Evolutionary conservation across 2,329 filamentous ascomycete genomes (phyloP).

Genomic region (Sarocladiaceae sp.): DNA sequence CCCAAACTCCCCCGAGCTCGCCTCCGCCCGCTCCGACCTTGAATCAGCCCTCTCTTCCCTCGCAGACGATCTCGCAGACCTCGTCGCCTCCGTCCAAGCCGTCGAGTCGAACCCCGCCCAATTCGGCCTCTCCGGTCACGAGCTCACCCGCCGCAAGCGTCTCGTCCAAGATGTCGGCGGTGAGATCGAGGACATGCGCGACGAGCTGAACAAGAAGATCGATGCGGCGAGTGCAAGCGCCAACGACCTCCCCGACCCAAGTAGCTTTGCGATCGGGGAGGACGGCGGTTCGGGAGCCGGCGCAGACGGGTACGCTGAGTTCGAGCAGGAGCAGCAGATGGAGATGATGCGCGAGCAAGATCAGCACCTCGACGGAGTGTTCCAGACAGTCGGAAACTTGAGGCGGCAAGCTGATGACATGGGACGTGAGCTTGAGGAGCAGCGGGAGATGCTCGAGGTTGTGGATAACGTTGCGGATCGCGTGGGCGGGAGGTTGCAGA

Average conservation of each 20-base stretch:
- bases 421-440: slow-evolving; percentile 93
- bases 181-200: slow-evolving; percentile 84
- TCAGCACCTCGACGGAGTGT: slow-evolving; percentile 84
- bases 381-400: slow-evolving; percentile 85
- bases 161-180: slow-evolving; percentile 84
- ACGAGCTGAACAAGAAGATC: slow-evolving; percentile 59
- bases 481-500: slow-evolving; percentile 78
- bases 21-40: slow-evolving; percentile 68
- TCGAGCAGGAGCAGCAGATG: slow-evolving; percentile 86
- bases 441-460: slow-evolving; percentile 79
- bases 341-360: slow-evolving; percentile 95
- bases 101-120: slow-evolving; percentile 82
- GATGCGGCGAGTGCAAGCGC: slow-evolving; percentile 19
- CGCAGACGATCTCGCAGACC: slow-evolving; percentile 79
- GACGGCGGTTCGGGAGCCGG: slow-evolving; percentile 36
- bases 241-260: slow-evolving; percentile 46
- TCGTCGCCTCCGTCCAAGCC: slow-evolving; percentile 78
- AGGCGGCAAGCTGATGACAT: slow-evolving; percentile 89
- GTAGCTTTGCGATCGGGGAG: slow-evolving; percentile 48
- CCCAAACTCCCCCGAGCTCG: slow-evolving; percentile 76
- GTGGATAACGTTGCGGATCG: slow-evolving; percentile 81
- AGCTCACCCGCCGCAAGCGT: slow-evolving; percentile 72
- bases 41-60: slow-evolving; percentile 59
- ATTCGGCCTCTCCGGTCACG: slow-evolving; percentile 77
- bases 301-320: slow-evolving; percentile 64